Evolutionary conservation across 164 flowering plant genomes (phyloP), one percentile per base, ranked within the genome.

Genomic region (Liriodendron chinense): DNA sequence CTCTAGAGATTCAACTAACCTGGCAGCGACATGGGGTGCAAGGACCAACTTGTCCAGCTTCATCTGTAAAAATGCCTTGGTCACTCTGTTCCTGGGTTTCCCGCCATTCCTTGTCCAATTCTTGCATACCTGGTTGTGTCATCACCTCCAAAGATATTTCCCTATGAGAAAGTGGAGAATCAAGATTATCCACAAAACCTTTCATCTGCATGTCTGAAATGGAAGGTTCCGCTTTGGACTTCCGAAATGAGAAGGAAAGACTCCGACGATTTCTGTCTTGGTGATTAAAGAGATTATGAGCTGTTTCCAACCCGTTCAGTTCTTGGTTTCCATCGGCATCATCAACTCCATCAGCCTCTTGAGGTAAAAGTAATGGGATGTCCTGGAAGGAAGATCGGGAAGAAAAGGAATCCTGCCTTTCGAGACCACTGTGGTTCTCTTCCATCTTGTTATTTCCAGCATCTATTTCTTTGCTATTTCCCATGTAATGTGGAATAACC

Each of bases 401-500:
- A 59, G 94, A 84, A 84, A 89, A 88, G 2, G 96, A 91, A 78
- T 89, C 94, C 57, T 82, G 84, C 76, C 86, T 82, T 78, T 80
- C 85, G 2, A 86, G 64, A n/a, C 64, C 80, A 50, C 77, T 80
- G 63, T 72, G 49, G 64, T 76, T 76, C 23, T 78, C 88, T 62
- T 82, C 87, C 64, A 64, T 75, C 72, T 78, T 75, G 78, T 80
- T 84, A 70, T 69, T 73, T 71, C 76, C 88, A 57, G 63, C 24
- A 23, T 92, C 90, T 64, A 78, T 78, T 72, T 84, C 98, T 66
- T 66, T 74, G 77, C 78, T 82, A 69, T 77, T 86, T 53, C 95
- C 97, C 92, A 88, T 75, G 79, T 94, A 96, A 82, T 96, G 99
- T 64, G 99, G 99, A 82, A 96, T 94, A 78, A 96, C 99, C 98